Evolutionary conservation across 148 eudicot genomes (phyloP), one percentile per base, ranked within the genome.

Genomic region (Amaranthus palmeri): DNA sequence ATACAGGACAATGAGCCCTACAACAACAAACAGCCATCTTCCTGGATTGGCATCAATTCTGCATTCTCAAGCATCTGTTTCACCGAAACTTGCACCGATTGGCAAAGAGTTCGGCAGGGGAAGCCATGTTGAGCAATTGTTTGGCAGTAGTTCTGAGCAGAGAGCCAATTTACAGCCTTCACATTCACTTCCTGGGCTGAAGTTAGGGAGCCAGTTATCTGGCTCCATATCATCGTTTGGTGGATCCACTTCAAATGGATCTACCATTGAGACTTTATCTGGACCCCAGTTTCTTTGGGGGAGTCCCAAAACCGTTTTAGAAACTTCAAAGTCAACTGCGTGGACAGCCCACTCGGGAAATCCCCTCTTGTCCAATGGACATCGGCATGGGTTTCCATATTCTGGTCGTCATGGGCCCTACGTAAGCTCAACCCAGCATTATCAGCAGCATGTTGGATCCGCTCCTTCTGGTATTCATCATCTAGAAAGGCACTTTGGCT

Each of bases 201-300:
- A 83, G 64, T 70, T 83, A 77, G 81, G 75, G 67, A 78, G 75
- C 77, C 88, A 70, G 25, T 73, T 70, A 49, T 80, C 88, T 61
- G 82, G 85, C 66, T 58, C 82, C 7, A 48, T 74, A 66, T 77
- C 91, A 42, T 78, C 92, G 36, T 85, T 88, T 73, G 88, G 85
- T 75, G 81, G 79, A 56, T 81, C 90, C 36, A 78, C 81, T 69
- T 86, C 93, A 61, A 88, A 86, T 77, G 86, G 86, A 47, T 84
- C 91, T 62, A 84, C 83, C 63, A 65, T 91, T 65, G 97, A 84
- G 70, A 91, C 90, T 69, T 65, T 91, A 54, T 88, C 97, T 57
- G 93, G 93, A 55, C 85, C 97, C 61, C 93, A 91, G 58, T 91
- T 91, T 76, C 92, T 91, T 36, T 91, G 97, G 97, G 91, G 93